Evolutionary conservation across 2,329 filamentous ascomycete species (phyloP).

Genomic region (Lachnellula arida): DNA sequence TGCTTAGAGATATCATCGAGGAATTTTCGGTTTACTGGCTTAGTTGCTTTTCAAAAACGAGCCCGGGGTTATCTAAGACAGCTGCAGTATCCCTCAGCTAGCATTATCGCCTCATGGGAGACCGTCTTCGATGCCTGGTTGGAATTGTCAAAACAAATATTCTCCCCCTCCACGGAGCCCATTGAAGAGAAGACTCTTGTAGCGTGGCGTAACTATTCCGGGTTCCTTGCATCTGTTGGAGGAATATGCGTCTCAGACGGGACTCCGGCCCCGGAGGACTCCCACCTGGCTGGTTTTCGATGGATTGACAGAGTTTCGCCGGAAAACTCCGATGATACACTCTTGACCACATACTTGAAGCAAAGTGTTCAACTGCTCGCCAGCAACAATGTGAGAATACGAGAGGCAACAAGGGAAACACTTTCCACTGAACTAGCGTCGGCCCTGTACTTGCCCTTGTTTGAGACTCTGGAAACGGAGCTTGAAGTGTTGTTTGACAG

Average conservation of each 20-base stretch:
- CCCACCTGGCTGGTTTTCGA: constrained; percentile 49
- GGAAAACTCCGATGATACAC: constrained; percentile 56
- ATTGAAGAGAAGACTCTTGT: constrained; percentile 53
- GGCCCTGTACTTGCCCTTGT: constrained; percentile 56
- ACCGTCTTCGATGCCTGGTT: constrained; percentile 62
- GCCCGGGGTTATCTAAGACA: constrained; percentile 54
- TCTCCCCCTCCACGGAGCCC: constrained; percentile 44
- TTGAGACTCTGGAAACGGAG: constrained; percentile 61
- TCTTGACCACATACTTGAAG: constrained; percentile 55
- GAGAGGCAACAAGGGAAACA: constrained; percentile 63
- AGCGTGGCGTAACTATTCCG: constrained; percentile 66
- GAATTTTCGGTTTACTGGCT: constrained; percentile 61
- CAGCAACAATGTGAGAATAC: constrained; percentile 58
- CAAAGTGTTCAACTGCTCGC: constrained; percentile 62
- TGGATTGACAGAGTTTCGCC: constrained; percentile 57
- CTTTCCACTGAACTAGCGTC: constrained; percentile 61
- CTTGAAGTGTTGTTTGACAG: constrained; percentile 59
- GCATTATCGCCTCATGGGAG: constrained; percentile 66
- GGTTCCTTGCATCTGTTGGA: constrained; percentile 62
- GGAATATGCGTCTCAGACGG: constrained; percentile 61
- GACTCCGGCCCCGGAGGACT: constrained; percentile 50
- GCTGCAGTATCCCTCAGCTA: constrained; percentile 58
- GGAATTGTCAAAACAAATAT: constrained; percentile 58
- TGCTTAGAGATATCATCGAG: constrained; percentile 60
- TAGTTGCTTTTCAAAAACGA: constrained; percentile 66